Evolutionary conservation across 441 rosid species (phyloP).

Genomic region (Syzygium malaccense): DNA sequence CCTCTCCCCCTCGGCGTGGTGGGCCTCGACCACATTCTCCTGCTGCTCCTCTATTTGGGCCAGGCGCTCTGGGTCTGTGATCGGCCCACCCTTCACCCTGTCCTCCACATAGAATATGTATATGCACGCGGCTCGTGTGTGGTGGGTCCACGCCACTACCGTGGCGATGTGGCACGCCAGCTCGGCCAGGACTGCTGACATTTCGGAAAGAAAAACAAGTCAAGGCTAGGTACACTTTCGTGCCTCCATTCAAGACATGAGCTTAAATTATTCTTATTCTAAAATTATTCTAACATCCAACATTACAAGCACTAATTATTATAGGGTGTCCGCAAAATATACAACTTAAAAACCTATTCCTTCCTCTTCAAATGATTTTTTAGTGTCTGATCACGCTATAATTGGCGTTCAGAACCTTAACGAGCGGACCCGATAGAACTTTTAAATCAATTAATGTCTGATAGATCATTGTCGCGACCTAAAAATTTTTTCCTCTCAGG

Average conservation of each 20-base stretch:
- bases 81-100: constrained; percentile 47
- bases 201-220: constrained; percentile 53
- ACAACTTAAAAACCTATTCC: too few relatives aligned
- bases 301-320: too few relatives aligned
- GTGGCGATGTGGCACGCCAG: constrained; percentile 65
- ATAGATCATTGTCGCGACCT: too few relatives aligned
- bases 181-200: constrained; percentile 55
- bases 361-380: too few relatives aligned
- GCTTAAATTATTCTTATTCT: constrained; percentile 42
- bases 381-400: too few relatives aligned
- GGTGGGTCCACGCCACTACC: constrained; percentile 83
- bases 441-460: too few relatives aligned
- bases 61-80: constrained; percentile 28
- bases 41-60: constrained; percentile 48
- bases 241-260: constrained; percentile 63
- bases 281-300: background rate
- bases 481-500: too few relatives aligned
- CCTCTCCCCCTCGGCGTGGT: constrained; percentile 42
- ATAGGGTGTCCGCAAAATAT: too few relatives aligned
- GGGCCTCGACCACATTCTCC: constrained; percentile 57
- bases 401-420: too few relatives aligned
- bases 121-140: constrained; percentile 47
- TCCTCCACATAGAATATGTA: constrained; percentile 53
- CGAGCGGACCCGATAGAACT: too few relatives aligned
- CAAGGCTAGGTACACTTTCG: constrained; percentile 39